A percentile compares a stretch with the other conserved stretches of the same genome.
phyloP scores from a whole-genome alignment of 23 red algal genomes.

The Gracilaria gracilis region DNA sequence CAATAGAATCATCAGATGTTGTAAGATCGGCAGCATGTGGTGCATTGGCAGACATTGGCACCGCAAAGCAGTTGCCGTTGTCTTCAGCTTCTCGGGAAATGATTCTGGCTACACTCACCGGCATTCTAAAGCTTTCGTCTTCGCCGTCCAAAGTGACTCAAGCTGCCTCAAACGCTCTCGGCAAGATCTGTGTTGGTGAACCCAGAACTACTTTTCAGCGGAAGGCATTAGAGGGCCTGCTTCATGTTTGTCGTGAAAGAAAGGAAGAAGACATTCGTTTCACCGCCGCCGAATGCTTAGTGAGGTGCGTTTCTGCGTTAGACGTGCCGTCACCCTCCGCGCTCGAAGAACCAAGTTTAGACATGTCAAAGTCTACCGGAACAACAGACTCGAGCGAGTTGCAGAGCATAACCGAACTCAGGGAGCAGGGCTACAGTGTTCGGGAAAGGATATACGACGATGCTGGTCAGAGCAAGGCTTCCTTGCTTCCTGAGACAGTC shows the following conservation, averaged over 20 bases:
- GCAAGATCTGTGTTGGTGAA: slow-evolving; percentile 72
- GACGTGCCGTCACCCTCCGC: slow-evolving; percentile 53
- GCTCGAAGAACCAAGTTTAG: background rate
- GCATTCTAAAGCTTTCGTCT: slow-evolving; percentile 46
- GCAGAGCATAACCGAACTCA: background rate
- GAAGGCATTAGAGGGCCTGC: slow-evolving; percentile 39
- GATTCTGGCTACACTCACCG: slow-evolving; percentile 26
- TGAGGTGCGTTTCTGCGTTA: slow-evolving; percentile 40
- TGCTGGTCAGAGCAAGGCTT: background rate
- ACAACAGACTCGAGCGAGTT: background rate
- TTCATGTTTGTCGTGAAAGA: slow-evolving; percentile 46
- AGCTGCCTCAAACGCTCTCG: slow-evolving; percentile 49
- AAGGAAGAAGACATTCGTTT: slow-evolving; percentile 79
- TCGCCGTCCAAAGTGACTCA: slow-evolving; percentile 36
- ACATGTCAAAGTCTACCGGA: background rate
- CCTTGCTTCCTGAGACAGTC: background rate
- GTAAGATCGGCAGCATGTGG: slow-evolving; percentile 46
- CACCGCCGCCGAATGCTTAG: slow-evolving; percentile 54
- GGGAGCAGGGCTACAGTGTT: background rate
- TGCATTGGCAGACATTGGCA: slow-evolving; percentile 51
- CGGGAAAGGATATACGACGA: background rate
- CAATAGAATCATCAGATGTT: slow-evolving; percentile 53
- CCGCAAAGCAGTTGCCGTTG: slow-evolving; percentile 5
- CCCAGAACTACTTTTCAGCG: slow-evolving; percentile 53
- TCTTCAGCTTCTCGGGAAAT: slow-evolving; percentile 13